Conservation (phyloP, 768 basidiomycete genomes). For the Phaeolepiota aurea region DNA sequence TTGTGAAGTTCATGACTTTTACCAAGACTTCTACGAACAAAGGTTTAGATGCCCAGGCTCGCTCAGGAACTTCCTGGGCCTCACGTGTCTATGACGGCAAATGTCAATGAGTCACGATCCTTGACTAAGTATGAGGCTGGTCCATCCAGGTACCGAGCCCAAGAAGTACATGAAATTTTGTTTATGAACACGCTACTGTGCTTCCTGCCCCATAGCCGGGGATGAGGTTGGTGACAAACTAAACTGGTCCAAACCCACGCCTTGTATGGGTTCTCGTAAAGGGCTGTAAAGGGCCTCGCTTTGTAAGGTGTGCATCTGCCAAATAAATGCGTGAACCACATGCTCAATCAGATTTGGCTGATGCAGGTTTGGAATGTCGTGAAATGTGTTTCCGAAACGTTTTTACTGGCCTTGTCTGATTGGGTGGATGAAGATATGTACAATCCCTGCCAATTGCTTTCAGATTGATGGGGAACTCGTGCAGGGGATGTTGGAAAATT, state of each 20-base stretch:
- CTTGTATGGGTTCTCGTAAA: no score
- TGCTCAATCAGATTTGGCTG: background rate
- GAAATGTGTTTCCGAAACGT: background rate
- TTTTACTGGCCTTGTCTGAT: background rate
- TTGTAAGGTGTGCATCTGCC: no score
- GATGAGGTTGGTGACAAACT: no score
- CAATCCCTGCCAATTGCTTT: background rate
- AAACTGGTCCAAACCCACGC: no score
- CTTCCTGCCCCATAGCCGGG: no score
- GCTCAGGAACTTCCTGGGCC: background rate
- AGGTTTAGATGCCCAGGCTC: background rate
- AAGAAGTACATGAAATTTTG: no score
- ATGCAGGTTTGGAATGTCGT: background rate
- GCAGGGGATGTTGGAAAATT: no score
- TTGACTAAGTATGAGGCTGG: background rate
- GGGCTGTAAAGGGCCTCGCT: no score
- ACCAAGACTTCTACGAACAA: background rate
- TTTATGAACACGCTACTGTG: no score
- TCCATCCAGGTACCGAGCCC: no score
- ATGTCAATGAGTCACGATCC: background rate
- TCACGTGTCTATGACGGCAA: background rate
- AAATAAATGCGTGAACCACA: no score
- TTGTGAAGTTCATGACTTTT: slow-evolving; percentile 35
- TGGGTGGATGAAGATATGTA: no score
- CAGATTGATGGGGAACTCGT: background rate